Percentiles rank a stretch among this genome's conserved stretches.
Evolutionary conservation across 805 yeast species (phyloP).

Genomic region (Hanseniaspora vineae): DNA sequence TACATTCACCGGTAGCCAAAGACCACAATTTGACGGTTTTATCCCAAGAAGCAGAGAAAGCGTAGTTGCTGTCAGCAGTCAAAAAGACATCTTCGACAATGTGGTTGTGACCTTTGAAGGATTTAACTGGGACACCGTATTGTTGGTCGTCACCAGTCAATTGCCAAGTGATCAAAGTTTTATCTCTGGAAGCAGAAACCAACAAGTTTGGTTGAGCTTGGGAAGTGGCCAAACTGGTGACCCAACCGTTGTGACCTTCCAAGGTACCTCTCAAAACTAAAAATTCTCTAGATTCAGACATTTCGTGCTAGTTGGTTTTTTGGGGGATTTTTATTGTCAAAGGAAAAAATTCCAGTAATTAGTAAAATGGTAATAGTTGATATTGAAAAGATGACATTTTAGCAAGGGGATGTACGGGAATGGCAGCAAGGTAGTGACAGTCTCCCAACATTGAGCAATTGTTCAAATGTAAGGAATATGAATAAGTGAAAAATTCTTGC

Average conservation of each 20-base stretch:
- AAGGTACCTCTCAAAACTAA: constrained; percentile 99
- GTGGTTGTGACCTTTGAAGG: constrained; percentile 98
- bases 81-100: constrained; percentile 95
- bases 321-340: too few species aligned
- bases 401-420: too few species aligned
- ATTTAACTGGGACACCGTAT: constrained; percentile 96
- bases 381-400: too few species aligned
- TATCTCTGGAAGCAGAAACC: constrained; percentile 97
- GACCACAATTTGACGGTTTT: constrained; percentile 98
- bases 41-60: constrained; percentile 99
- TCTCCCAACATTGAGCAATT: not conserved
- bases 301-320: constrained; percentile 23
- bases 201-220: constrained; percentile 96
- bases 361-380: too few species aligned
- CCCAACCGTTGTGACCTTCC: constrained; percentile 97
- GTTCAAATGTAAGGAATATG: too few species aligned
- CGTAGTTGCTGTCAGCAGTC: constrained; percentile 95
- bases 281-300: constrained; percentile 81
- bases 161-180: constrained; percentile 97
- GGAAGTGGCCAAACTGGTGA: constrained; percentile 95
- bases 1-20: constrained; percentile 83
- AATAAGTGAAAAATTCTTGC: too few species aligned
- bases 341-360: too few species aligned
- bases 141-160: constrained; percentile 90
- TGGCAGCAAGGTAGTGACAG: too few species aligned